These are phyloP conservation scores for Penicillium mononematosum DNA, from an alignment of 495 filamentous ascomycete genomes.

Conservation along the genomic window DNA sequence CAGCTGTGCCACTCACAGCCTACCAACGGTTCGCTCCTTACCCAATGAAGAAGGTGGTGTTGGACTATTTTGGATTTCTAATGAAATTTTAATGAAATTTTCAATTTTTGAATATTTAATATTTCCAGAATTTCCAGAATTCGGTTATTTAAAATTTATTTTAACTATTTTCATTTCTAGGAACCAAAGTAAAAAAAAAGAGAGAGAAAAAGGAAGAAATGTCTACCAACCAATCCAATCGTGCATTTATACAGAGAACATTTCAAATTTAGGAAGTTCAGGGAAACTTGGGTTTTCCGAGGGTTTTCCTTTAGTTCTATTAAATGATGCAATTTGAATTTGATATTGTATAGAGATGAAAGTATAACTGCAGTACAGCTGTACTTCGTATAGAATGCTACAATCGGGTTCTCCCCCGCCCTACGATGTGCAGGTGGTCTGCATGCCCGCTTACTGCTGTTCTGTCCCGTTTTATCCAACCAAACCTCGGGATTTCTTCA, in stretches of 20 bases:
- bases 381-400: neutral
- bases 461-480: constrained; percentile 1
- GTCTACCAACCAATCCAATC: neutral
- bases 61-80: neutral
- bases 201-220: neutral
- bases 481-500: neutral
- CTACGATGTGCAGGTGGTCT: neutral
- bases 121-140: neutral
- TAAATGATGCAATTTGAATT: neutral
- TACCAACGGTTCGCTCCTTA: constrained; percentile 14
- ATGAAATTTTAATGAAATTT: neutral
- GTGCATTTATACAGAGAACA: neutral
- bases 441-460: constrained; percentile 1
- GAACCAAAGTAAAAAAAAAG: neutral
- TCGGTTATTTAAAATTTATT: neutral
- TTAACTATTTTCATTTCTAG: neutral
- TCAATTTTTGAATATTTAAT: neutral
- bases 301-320: neutral
- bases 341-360: neutral
- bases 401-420: neutral
- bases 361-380: neutral
- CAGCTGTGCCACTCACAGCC: constrained; percentile 13
- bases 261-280: neutral
- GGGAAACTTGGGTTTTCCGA: neutral
- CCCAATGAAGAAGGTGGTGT: constrained; percentile 33